phyloP scores from a whole-genome alignment of 2,329 filamentous ascomycete genomes.

The Epichloe gansuensis region DNA sequence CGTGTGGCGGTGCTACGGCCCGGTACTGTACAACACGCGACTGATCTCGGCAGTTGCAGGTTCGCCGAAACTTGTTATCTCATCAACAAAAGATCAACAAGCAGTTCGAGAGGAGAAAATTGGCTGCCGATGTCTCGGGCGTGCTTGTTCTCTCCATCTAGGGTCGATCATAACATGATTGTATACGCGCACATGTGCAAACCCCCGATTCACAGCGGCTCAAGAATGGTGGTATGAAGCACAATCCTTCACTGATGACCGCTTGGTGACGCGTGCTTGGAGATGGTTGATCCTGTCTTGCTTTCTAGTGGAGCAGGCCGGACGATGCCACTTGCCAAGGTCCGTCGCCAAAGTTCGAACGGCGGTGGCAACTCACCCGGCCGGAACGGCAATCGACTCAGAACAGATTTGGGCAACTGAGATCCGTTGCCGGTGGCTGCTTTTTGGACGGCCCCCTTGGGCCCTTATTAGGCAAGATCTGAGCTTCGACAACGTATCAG shows the following conservation, averaged over 20 bases:
- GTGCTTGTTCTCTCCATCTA: background rate
- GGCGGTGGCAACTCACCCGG: background rate
- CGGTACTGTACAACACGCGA: too few species aligned
- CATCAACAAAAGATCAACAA: background rate
- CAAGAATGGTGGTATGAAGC: background rate
- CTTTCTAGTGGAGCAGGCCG: background rate
- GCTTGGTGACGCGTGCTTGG: background rate
- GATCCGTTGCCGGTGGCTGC: background rate
- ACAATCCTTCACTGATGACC: background rate
- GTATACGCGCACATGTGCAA: background rate
- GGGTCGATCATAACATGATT: background rate
- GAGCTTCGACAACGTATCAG: background rate
- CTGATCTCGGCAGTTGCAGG: background rate
- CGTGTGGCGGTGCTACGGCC: background rate
- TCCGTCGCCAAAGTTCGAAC: background rate
- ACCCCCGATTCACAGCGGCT: background rate
- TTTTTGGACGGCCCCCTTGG: background rate
- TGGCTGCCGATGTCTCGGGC: background rate
- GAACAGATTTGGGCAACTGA: background rate
- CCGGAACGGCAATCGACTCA: constrained; percentile 1
- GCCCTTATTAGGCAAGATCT: background rate
- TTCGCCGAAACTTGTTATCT: background rate
- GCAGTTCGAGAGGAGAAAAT: background rate
- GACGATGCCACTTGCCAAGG: background rate
- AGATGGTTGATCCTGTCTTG: background rate